Evolutionary conservation across 129 eudicot species (phyloP), one percentile per base, ranked within the genome.

Genomic region (Escallonia herrerae): DNA sequence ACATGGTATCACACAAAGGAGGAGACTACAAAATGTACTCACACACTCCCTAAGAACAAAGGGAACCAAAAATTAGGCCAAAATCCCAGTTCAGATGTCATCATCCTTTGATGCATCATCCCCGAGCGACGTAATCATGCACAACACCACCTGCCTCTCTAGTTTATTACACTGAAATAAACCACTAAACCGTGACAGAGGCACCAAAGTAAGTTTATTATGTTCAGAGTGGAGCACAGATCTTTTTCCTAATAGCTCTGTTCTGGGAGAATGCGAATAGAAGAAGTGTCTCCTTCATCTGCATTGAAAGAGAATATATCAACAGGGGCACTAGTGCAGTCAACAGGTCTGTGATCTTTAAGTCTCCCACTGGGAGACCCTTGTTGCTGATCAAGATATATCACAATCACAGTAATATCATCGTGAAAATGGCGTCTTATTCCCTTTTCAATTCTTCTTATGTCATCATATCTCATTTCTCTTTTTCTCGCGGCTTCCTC

Each of bases 381-480:
- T 47, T 65, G 74, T 55, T 55, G 73, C 56, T 73, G 68, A 63
- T 85, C 93, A 4, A 89, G 80, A 78, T 82, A 89, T 55, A 85
- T 38, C 37, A 89, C 90, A 68, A 89, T 79, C 60, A 85, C 90
- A 2, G 96, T 77, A 6, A 89, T 85, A 71, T 89, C 96, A 62
- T 89, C 96, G 10, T 89, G 96, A 43, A 84, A 72, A 68, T 77
- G 87, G 49, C 96, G 90, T 75, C 96, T 80, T 54, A 72, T 79
- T 37, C 96, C 96, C 78, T 75, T 83, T 67, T 82, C 90, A 15
- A 89, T 71, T 66, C 81, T 82, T 76, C 64, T 89, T 54, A 89
- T 75, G 56, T 89, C 89, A 12, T 78, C 81, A 5, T 89, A 89
- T 37, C 84, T 74, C 80, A 85, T 80, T 59, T 85, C 84, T 63